Percentiles rank a stretch among this genome's conserved stretches.
Conservation (phyloP, 1,284 basidiomycete genomes). For the Abortiporus biennis region DNA sequence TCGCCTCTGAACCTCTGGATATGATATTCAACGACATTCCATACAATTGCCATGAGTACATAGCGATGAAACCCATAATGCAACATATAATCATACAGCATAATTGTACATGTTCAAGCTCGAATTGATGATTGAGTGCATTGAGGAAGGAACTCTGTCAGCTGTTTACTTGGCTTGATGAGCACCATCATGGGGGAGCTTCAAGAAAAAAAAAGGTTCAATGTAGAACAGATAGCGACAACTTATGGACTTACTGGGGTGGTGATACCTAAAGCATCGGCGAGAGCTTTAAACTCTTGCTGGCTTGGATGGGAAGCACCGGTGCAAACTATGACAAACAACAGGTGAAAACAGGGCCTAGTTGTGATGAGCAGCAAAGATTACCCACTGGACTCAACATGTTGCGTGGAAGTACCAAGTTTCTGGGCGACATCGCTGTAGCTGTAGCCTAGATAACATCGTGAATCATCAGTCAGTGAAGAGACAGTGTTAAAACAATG, state of each 20-base stretch:
- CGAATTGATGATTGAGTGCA: no score
- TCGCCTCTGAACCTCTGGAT: no score
- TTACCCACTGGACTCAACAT: slow-evolving; percentile 45
- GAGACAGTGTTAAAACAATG: not conserved
- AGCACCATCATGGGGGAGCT: slow-evolving; percentile 13
- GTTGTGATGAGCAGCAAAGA: slow-evolving; percentile 1
- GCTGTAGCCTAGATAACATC: slow-evolving; percentile 33
- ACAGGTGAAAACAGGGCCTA: not conserved
- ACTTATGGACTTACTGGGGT: slow-evolving; percentile 25
- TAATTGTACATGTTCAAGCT: no score
- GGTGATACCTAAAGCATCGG: slow-evolving; percentile 38
- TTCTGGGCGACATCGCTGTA: slow-evolving; percentile 41
- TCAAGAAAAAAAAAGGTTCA: not conserved
- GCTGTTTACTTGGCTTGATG: slow-evolving; percentile 12
- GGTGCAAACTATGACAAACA: slow-evolving; percentile 41
- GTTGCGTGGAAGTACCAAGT: slow-evolving; percentile 35
- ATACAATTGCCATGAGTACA: no score
- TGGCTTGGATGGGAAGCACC: slow-evolving; percentile 38
- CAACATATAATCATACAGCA: no score
- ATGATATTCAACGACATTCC: no score
- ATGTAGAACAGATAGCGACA: not conserved
- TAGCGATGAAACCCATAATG: no score
- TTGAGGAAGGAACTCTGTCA: no score
- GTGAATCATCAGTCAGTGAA: slow-evolving; percentile 5
- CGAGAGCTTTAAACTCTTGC: slow-evolving; percentile 48